These are phyloP conservation scores for Chloris gayana DNA, from an alignment of 176 grass and related monocot genomes.

Conservation along the genomic window DNA sequence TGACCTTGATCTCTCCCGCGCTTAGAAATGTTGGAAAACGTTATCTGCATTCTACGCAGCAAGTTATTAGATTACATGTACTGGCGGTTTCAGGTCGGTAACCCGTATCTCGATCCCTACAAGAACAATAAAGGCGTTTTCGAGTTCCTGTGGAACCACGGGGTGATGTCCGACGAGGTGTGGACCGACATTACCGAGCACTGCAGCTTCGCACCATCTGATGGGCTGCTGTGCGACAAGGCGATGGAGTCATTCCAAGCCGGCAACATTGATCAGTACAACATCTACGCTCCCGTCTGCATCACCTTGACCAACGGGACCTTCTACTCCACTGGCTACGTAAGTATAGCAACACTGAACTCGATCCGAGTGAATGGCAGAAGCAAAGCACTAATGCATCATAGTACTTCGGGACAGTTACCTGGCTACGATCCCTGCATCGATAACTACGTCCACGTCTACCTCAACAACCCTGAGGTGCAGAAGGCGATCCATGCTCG, in stretches of 20 bases:
- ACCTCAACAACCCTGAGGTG: slow-evolving; percentile 52
- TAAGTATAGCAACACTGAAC: background rate
- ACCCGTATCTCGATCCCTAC: slow-evolving; percentile 26
- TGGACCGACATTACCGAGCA: slow-evolving; percentile 29
- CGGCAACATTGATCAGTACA: slow-evolving; percentile 11
- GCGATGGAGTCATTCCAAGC: background rate
- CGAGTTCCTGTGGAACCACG: slow-evolving; percentile 57
- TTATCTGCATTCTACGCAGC: background rate
- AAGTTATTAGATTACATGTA: background rate
- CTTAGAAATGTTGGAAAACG: background rate
- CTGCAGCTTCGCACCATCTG: slow-evolving; percentile 35
- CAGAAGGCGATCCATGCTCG: slow-evolving; percentile 56
- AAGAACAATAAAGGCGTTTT: background rate
- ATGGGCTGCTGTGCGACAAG: background rate
- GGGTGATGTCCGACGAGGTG: slow-evolving; percentile 52
- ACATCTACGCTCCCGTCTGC: slow-evolving; percentile 56
- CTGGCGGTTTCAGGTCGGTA: slow-evolving; percentile 33
- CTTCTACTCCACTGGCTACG: slow-evolving; percentile 32
- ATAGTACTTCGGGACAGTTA: no score
- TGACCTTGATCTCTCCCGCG: background rate
- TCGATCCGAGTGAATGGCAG: no score
- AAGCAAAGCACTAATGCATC: no score
- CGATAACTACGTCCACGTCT: background rate
- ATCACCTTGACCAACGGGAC: slow-evolving; percentile 11
- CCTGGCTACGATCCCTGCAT: slow-evolving; percentile 50